Base-by-base conservation (phyloP, 106 monocot genomes). In the Triglochin maritima region DNA sequence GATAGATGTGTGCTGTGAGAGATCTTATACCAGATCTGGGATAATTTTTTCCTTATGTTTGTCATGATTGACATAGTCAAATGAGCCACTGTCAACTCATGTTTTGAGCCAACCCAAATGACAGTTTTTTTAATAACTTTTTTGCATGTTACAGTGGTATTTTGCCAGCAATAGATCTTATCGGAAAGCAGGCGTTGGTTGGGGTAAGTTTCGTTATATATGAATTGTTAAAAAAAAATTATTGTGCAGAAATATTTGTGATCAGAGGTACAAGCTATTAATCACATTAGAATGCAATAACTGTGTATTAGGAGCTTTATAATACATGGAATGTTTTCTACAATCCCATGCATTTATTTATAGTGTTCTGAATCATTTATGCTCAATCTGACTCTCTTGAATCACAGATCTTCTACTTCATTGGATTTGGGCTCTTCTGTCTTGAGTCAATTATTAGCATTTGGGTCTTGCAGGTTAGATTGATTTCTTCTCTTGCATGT, bases 351-450 rank as follows among this genome's bases (percentile, higher is more conserved):
- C 17, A 66, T 17, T 17, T 67, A 42, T 51, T 67, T 5, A 17
- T 53, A 9, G 17, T 67, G 4, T 14, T 16, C 3, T 15, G 45
- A 1, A 64, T 11, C 14, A 11, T 44, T 9, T 55, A 12, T 55
- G 4, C 13, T 49, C 62, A 7, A 49, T 61, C 16, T 66, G 1
- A 14, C 44, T 68, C 46, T 65, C 49, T 2, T 53, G 29, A 29
- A 51, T 76, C 42, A 77, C 73, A 89, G 86, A 84, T 93, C 50
- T 89, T 93, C 56, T 93, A 88, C 72, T 93, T 93, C 59, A 80
- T 93, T 67, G 88, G 88, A 57, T 85, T 88, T 69, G 93, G 83
- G 17, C 72, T 92, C 63, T 92, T 92, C 79, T 92, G 87, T 72
- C 15, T 92, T 17, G 92, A 92, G 63, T 68, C 76, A 43, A 56